These are phyloP conservation scores for Chytriomyces sp. DNA, from an alignment of 192 early-diverging fungal genomes.

Conservation along the genomic window DNA sequence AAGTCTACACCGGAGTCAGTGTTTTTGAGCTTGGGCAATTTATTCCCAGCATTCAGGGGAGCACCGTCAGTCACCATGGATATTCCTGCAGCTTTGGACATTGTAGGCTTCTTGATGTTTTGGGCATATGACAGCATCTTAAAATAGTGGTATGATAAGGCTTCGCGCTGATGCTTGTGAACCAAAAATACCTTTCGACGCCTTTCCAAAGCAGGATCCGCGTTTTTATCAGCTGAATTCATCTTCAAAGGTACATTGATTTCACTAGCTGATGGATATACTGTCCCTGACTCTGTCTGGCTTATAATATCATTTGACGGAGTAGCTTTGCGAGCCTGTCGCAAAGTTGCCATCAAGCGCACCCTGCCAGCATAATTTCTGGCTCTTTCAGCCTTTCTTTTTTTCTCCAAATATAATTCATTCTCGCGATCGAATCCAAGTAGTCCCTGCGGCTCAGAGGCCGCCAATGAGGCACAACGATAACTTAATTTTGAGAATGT, in stretches of 20 bases:
- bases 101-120: constrained; percentile 15
- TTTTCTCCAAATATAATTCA: constrained; percentile 6
- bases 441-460: neutral
- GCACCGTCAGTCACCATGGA: neutral
- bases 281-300: no score
- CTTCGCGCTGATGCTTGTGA: neutral
- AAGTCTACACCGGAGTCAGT: constrained; percentile 13
- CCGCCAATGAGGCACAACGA: neutral
- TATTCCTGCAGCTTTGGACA: constrained; percentile 12
- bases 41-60: no score
- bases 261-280: no score
- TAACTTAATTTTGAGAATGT: neutral
- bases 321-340: no score
- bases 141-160: neutral
- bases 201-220: constrained; percentile 4
- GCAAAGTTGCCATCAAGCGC: neutral
- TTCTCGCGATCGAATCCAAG: constrained; percentile 19
- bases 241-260: no score
- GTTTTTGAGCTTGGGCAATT: neutral
- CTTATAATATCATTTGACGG: no score
- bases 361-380: neutral
- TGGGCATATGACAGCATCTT: constrained; percentile 15
- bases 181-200: neutral
- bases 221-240: neutral
- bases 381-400: neutral